phyloP scores from a whole-genome alignment of 1,284 basidiomycete species.

The Naganishia sp. region DNA sequence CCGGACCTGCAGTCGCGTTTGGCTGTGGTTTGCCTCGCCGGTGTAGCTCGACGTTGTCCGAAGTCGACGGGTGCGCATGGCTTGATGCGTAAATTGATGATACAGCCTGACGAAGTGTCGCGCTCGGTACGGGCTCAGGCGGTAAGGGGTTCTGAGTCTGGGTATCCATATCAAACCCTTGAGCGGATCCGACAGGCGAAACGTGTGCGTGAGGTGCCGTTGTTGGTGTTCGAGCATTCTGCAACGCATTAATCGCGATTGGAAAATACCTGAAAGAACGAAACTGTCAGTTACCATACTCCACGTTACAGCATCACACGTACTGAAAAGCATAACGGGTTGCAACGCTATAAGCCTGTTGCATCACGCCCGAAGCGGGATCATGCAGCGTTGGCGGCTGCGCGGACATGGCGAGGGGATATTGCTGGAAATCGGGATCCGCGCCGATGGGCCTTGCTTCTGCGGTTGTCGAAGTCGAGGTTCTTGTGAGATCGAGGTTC shows the following conservation, averaged over 20 bases:
- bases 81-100: constrained; percentile 21
- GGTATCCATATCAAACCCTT: constrained; percentile 32
- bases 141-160: constrained; percentile 19
- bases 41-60: constrained; percentile 6
- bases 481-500: constrained; percentile 11
- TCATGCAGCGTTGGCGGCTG: constrained; percentile 50
- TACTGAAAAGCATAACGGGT: constrained; percentile 46
- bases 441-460: constrained; percentile 19
- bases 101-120: constrained; percentile 22
- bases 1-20: not conserved
- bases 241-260: constrained; percentile 43
- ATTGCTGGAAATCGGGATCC: constrained; percentile 21
- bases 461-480: constrained; percentile 4
- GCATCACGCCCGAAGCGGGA: constrained; percentile 48
- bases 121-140: constrained; percentile 3
- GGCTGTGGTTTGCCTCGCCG: not conserved
- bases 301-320: constrained; percentile 32
- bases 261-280: constrained; percentile 44
- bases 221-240: constrained; percentile 38
- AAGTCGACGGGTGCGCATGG: constrained; percentile 12
- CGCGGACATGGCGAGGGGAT: constrained; percentile 25
- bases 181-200: constrained; percentile 8
- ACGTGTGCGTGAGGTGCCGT: constrained; percentile 17
- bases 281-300: not conserved
- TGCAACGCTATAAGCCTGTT: constrained; percentile 45